phyloP scores from a whole-genome alignment of 177 flowering plant genomes.

The Vitis hybrid region DNA sequence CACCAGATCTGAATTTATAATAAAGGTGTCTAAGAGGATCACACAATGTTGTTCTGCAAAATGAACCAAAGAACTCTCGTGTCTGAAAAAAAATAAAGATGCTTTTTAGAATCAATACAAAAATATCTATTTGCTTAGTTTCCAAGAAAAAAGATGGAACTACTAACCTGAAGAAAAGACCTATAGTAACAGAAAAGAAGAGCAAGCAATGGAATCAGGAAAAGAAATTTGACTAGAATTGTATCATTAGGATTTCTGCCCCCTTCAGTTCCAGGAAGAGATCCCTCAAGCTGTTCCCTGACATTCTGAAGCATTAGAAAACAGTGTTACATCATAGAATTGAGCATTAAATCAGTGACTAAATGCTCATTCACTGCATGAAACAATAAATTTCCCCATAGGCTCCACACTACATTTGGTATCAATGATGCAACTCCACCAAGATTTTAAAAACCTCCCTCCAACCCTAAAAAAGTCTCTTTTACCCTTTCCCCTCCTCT shows the following conservation, averaged over 20 bases:
- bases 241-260: constrained; percentile 73
- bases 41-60: constrained; percentile 49
- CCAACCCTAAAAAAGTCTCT: no score
- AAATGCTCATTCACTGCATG: background rate
- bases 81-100: constrained; percentile 32
- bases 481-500: background rate
- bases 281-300: constrained; percentile 68
- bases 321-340: constrained; percentile 2
- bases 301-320: constrained; percentile 56
- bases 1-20: constrained; percentile 56
- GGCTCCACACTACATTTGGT: no score
- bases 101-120: background rate
- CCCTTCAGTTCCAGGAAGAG: constrained; percentile 95
- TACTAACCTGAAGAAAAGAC: constrained; percentile 60
- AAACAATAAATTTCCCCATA: background rate
- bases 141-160: constrained; percentile 9
- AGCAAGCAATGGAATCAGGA: constrained; percentile 62
- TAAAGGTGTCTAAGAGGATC: constrained; percentile 66
- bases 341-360: constrained; percentile 1
- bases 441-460: no score
- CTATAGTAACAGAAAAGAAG: constrained; percentile 58
- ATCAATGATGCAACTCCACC: no score
- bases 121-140: constrained; percentile 2
- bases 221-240: constrained; percentile 59
- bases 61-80: constrained; percentile 34